Percentiles rank a stretch among this genome's conserved stretches.
Evolutionary conservation across 768 basidiomycete species (phyloP).

Genomic region (Amanita molliuscula): DNA sequence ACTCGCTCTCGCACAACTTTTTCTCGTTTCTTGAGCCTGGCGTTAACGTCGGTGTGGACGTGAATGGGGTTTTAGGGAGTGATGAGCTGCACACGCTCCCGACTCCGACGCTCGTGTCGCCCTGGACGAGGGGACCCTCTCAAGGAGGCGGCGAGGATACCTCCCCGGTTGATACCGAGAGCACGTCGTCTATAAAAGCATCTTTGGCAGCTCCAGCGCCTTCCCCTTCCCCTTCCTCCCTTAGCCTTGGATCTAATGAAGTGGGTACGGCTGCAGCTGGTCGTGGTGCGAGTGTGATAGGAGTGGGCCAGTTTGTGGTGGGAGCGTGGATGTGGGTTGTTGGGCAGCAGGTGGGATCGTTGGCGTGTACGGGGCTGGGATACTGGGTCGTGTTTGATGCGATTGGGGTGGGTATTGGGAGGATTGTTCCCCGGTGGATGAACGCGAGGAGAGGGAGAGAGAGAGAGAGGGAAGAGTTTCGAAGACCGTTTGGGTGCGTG

Average conservation of each 20-base stretch:
- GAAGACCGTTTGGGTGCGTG: constrained; percentile 47
- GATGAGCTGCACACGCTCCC: constrained; percentile 40
- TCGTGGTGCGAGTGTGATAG: constrained; percentile 11
- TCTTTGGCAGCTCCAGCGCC: neutral
- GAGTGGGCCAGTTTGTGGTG: constrained; percentile 43
- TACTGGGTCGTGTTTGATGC: constrained; percentile 97
- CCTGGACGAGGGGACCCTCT: constrained; percentile 44
- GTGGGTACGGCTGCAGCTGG: neutral
- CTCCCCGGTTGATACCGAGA: neutral
- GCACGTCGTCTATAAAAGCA: too few species aligned
- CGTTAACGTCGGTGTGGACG: constrained; percentile 4
- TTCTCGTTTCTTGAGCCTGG: constrained; percentile 92
- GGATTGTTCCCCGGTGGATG: constrained; percentile 35
- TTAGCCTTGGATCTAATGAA: too few species aligned
- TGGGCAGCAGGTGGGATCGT: constrained; percentile 81
- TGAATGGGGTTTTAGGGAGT: neutral
- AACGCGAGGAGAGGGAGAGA: constrained; percentile 12
- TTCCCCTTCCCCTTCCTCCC: neutral
- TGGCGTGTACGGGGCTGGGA: constrained; percentile 83
- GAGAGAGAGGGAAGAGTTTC: constrained; percentile 25
- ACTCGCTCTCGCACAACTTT: constrained; percentile 90
- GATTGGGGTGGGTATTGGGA: constrained; percentile 57
- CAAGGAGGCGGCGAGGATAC: constrained; percentile 16
- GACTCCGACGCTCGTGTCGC: constrained; percentile 51
- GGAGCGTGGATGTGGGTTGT: constrained; percentile 79